Evolutionary conservation across 805 yeast genomes (phyloP).

Genomic region (Lachancea meyersii): DNA sequence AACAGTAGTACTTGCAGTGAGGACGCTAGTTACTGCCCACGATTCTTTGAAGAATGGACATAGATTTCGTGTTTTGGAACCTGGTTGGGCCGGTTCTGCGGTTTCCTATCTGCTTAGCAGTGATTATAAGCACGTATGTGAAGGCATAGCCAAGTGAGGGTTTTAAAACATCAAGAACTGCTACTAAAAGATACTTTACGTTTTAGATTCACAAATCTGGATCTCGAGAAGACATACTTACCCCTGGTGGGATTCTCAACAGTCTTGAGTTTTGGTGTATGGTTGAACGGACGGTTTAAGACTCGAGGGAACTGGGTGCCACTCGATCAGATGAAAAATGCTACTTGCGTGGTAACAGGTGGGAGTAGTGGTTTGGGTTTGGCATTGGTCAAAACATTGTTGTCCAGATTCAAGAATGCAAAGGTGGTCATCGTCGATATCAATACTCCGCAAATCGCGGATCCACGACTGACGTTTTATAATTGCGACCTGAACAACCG

Average conservation of each 20-base stretch:
- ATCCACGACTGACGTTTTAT: slow-evolving; percentile 38
- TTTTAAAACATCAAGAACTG: neutral
- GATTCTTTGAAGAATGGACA: slow-evolving; percentile 3
- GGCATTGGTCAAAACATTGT: slow-evolving; percentile 18
- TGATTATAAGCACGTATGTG: slow-evolving; percentile 11
- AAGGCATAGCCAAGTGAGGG: neutral
- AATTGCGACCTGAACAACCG: slow-evolving; percentile 62
- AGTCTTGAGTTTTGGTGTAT: slow-evolving; percentile 7
- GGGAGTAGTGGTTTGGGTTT: slow-evolving; percentile 37
- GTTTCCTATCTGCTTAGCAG: slow-evolving; percentile 16
- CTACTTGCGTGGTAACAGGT: slow-evolving; percentile 31
- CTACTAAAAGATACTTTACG: slow-evolving; percentile 9
- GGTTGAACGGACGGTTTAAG: slow-evolving; percentile 11
- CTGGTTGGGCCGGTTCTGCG: slow-evolving; percentile 17
- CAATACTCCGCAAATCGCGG: slow-evolving; percentile 4
- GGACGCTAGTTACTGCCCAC: neutral
- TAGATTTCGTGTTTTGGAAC: slow-evolving; percentile 18
- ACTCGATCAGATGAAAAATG: slow-evolving; percentile 3
- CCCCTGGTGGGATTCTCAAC: slow-evolving; percentile 8
- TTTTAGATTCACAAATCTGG: neutral
- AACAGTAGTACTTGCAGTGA: neutral
- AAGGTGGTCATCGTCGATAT: slow-evolving; percentile 27
- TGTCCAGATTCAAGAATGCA: slow-evolving; percentile 19
- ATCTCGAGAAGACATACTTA: neutral
- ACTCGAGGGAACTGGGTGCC: slow-evolving; percentile 12